Base-by-base conservation (phyloP, 164 flowering plant genomes). In the Cinnamomum chago region DNA sequence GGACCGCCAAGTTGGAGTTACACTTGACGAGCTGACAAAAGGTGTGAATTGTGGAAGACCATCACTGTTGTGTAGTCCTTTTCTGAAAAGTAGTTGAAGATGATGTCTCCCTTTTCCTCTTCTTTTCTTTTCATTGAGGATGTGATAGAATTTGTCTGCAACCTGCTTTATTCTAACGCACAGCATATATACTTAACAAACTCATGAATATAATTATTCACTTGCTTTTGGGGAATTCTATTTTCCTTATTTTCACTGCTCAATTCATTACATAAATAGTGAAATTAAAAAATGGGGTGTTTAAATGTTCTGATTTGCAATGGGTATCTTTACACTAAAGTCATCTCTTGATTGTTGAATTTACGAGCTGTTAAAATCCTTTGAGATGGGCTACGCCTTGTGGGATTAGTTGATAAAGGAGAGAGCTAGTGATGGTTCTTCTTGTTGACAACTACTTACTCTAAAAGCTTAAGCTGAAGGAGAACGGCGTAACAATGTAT, bases 41-140 rank as follows among this genome's bases (percentile, higher is more conserved):
- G 60, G n/a, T 55, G 60, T 55, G n/a, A 20, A n/a, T 67, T 14
- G 35, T 67, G 40, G 50, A 13, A 15, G 52, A 3, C 51, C n/a
- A 11, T 20, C 15, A n/a, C 18, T 33, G 20, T 10, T 17, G 52
- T 72, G 18, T 22, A 27, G 58, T 10, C 27, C 47, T 30, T 60
- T 60, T 30, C 33, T 60, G 25, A 58, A 58, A 60, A 72, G 67
- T n/a, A 70, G 73, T 70, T 70, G 73, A 70, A 52, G 64, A 70
- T 70, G 73, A 28, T 30, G 11, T 20, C 24, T 35, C 55, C 60
- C 65, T 60, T 51, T 73, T 50, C 18, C 62, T 50, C 22, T 65
- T 50, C 35, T 15, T 65, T 50, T 50, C 60, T 3, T 5, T 65
- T 51, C 3, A n/a, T 22, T 72, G 3, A 14, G 47, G 18, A 67